Evolutionary conservation across 352 stramenopile genomes (phyloP).

Genomic region (Globisporangium cederbergense): DNA sequence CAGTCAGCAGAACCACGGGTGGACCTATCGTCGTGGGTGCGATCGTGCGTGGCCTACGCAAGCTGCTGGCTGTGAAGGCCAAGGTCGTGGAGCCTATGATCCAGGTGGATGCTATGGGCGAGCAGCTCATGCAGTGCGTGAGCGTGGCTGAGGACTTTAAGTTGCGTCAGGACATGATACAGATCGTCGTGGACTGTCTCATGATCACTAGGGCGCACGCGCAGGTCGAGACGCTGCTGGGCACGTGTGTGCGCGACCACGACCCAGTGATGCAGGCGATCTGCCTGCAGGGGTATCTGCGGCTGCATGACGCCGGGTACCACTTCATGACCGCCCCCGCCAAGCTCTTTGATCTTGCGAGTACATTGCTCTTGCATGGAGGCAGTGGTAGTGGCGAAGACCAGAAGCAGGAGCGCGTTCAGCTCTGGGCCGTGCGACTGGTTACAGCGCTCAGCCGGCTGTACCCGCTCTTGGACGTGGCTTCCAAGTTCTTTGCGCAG

Average conservation of each 20-base stretch:
- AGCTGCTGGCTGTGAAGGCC: constrained; percentile 54
- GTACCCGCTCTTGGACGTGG: constrained; percentile 23
- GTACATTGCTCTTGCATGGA: constrained; percentile 31
- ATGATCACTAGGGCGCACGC: constrained; percentile 35
- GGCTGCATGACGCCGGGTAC: constrained; percentile 39
- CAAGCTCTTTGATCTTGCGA: constrained; percentile 35
- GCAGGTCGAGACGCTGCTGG: constrained; percentile 40
- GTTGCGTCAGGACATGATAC: constrained; percentile 67
- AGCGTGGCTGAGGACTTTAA: constrained; percentile 75
- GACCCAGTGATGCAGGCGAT: constrained; percentile 51
- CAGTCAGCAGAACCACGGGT: constrained; percentile 23
- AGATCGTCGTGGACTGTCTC: constrained; percentile 70
- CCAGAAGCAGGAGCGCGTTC: constrained; percentile 15
- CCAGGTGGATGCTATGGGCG: constrained; percentile 71
- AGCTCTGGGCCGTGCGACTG: constrained; percentile 31
- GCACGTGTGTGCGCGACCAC: constrained; percentile 50
- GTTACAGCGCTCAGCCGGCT: constrained; percentile 24
- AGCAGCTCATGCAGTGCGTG: constrained; percentile 76
- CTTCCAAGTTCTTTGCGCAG: constrained; percentile 26
- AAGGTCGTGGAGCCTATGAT: constrained; percentile 77
- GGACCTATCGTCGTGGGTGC: constrained; percentile 54
- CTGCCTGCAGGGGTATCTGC: constrained; percentile 53
- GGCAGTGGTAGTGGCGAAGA: constrained; percentile 18
- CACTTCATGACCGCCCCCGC: constrained; percentile 10
- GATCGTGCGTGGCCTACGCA: constrained; percentile 58